phyloP scores from a whole-genome alignment of 2,329 filamentous ascomycete genomes.

The Beauveria sp. region DNA sequence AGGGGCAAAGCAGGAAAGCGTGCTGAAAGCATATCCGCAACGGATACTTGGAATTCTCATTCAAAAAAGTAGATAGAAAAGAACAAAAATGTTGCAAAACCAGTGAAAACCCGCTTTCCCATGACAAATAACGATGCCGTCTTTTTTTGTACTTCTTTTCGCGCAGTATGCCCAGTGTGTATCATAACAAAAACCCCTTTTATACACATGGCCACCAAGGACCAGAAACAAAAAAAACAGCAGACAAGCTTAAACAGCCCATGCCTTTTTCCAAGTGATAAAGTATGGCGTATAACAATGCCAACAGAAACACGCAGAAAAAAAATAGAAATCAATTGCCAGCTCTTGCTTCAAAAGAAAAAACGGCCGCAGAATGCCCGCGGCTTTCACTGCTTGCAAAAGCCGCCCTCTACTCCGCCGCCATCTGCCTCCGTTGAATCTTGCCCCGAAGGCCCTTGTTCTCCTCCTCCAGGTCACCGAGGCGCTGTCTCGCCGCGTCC shows the following conservation, averaged over 20 bases:
- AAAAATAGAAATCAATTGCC: too few relatives aligned
- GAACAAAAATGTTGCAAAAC: not conserved
- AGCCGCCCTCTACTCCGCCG: constrained; percentile 8
- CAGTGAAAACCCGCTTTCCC: not conserved
- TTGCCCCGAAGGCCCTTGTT: constrained; percentile 58
- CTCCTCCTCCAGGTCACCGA: constrained; percentile 68
- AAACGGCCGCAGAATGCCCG: not conserved
- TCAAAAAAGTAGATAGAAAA: constrained; percentile 2
- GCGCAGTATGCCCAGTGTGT: not conserved
- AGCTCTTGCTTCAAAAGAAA: not conserved
- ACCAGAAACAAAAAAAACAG: not conserved
- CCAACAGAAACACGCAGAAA: not conserved
- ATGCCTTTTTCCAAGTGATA: too few relatives aligned
- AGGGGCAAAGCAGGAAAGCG: not conserved
- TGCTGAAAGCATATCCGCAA: not conserved
- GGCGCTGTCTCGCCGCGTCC: constrained; percentile 68
- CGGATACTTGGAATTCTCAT: not conserved
- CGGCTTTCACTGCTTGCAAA: not conserved
- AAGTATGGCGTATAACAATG: too few relatives aligned
- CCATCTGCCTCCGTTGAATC: constrained; percentile 10
- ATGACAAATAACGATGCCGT: not conserved
- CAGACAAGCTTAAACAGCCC: too few relatives aligned
- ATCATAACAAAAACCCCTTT: not conserved
- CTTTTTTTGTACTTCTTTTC: not conserved
- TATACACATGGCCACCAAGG: not conserved